Base-by-base conservation (phyloP, 176 grass and related monocot species). In the Oryza brachyantha region DNA sequence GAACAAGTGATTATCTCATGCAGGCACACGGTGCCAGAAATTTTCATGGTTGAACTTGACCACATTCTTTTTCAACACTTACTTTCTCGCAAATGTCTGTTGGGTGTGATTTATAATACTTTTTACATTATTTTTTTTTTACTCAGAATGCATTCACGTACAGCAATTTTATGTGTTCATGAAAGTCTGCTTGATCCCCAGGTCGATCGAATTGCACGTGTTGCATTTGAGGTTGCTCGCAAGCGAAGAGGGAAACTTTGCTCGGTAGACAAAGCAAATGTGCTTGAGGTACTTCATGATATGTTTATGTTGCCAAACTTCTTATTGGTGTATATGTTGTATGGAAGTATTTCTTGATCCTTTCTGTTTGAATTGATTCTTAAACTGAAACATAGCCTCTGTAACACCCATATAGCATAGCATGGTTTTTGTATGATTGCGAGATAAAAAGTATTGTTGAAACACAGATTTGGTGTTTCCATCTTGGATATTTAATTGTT, bases 181-280 rank as follows among this genome's bases (percentile, higher is more conserved):
- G 46, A 35, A 72, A 36, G 31, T 54, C 0, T 77, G 48, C 32
- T 41, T 11, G 7, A 57, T 79, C 0, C 7, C 75, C 70, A 99
- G 90, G 93, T 99, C 62, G 92, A 99, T 74, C 74, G 96, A 74
- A 99, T 99, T 14, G 79, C 92, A 38, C 90, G 84, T 7, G 80
- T 91, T 73, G 88, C 90, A 81, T 95, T 99, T 93, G 88, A 93
- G 57, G 90, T 99, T 84, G 90, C 96, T 73, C 86, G 86, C 57
- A 99, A 99, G 84, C 79, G 92, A 76, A 66, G 58, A 41, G 90
- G 92, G 5, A 93, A 87, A 67, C 54, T 99, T 2, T 99, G 92
- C 67, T 95, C 92, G 2, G 96, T 99, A 29, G 92, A 99, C 83
- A 99, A 99, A 80, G 96, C 96, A 5, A 99, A 95, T 88, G 96